Evolutionary conservation across 2,329 filamentous ascomycete genomes (phyloP), one percentile per base, ranked within the genome.

Genomic region (Fusarium newnesense): DNA sequence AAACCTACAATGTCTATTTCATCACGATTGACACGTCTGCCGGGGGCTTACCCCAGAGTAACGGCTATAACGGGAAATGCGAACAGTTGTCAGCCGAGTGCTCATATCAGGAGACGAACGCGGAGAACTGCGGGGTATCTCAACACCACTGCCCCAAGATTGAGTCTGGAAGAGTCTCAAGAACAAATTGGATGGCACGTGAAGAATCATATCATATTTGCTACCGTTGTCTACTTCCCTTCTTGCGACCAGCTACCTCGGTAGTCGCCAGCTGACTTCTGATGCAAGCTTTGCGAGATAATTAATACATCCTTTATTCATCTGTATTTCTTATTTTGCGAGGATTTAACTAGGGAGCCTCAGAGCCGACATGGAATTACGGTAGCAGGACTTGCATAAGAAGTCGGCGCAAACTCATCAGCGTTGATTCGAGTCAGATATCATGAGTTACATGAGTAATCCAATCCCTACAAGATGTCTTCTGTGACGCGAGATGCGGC

Each of bases 111-210:
- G 50, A 54, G 50, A 54, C 24, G 24, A 54, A 54, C 34, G 50
- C 19, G 50, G 50, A 54, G 50, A 54, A 54, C 50, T 54, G 50
- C 50, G 50, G 50, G 50, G 50, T 54, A 54, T 54, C 50, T 54
- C 0, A 54, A 40, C 50, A 54, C 50, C 50, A 54, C 15, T 28
- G 5, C 19, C 34, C 34, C 15, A n/a, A 40, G 7, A n/a, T 30
- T 54, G 24, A 40, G 50, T 54, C 50, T 54, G 24, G 50, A 54
- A 39, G 34, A 28, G 50, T 30, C 50, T 7, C n/a, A 30, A 54
- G 24, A 54, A 30, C 13, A 11, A 5, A 19, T 30, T 9, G 8
- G 2, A 5, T 54, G 19, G 24, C 34, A 40, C 34, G 34, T 54
- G 32, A 18, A 40, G 34, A n/a, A 6, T 54, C 50, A 54, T 54